Evolutionary conservation across 805 yeast species (phyloP).

Genomic region (Cyberlindnera misumaiensis): DNA sequence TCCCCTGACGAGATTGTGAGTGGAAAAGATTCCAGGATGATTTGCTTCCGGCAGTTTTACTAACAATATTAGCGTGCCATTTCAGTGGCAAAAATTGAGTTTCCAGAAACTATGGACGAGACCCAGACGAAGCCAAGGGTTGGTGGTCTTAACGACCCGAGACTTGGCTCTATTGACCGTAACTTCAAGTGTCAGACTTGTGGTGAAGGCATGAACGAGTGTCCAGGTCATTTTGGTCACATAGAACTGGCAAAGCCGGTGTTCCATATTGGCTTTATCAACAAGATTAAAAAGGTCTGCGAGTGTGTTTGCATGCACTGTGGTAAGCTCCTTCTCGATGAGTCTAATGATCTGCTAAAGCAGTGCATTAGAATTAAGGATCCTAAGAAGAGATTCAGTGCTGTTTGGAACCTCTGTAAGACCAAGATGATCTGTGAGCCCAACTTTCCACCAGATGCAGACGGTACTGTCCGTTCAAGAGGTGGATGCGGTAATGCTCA

Average conservation of each 20-base stretch:
- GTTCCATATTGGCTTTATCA: constrained; percentile 91
- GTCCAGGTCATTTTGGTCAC: constrained; percentile 99
- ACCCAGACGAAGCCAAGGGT: constrained; percentile 90
- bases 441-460: constrained; percentile 63
- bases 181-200: constrained; percentile 98
- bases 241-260: constrained; percentile 98
- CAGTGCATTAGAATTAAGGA: constrained; percentile 85
- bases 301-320: constrained; percentile 99
- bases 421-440: constrained; percentile 95
- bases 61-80: constrained; percentile 62
- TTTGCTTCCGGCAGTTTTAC: constrained; percentile 3
- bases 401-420: constrained; percentile 91
- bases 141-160: constrained; percentile 95
- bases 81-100: constrained; percentile 95
- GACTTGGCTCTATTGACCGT: constrained; percentile 95
- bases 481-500: constrained; percentile 99
- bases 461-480: constrained; percentile 51
- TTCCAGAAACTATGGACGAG: constrained; percentile 99
- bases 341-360: constrained; percentile 60
- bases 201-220: constrained; percentile 98
- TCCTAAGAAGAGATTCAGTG: constrained; percentile 92
- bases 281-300: constrained; percentile 89
- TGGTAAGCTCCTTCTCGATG: constrained; percentile 89
- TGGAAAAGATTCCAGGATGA: constrained; percentile 2
- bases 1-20: constrained; percentile 89